phyloP scores from a whole-genome alignment of 768 basidiomycete genomes.

The Suillus fuscotomentosus region DNA sequence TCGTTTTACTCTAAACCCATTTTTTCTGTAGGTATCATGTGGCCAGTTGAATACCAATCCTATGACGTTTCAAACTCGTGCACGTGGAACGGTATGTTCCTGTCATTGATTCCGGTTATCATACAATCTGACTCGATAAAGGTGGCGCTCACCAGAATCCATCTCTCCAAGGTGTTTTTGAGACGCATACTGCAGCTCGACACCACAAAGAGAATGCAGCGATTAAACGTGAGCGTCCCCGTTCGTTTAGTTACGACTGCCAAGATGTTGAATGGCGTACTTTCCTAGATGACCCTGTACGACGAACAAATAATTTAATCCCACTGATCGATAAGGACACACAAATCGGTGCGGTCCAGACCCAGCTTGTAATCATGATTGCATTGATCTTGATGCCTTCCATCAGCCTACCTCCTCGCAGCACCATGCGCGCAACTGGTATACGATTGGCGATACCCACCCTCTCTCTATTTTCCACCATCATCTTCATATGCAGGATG shows the following conservation, averaged over 20 bases:
- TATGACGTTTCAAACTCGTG: not conserved
- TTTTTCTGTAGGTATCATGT: not conserved
- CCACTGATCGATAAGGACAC: not conserved
- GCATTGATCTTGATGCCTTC: not conserved
- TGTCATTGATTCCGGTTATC: not conserved
- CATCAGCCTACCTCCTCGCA: not conserved
- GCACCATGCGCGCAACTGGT: slow-evolving; percentile 1
- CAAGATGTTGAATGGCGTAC: not conserved
- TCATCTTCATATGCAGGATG: not conserved
- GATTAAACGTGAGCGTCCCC: not conserved
- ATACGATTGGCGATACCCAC: slow-evolving; percentile 8
- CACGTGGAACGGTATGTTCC: not conserved
- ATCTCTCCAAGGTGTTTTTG: not conserved
- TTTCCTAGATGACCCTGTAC: not conserved
- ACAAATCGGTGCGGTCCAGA: not conserved
- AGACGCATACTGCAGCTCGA: not conserved
- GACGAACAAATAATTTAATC: not conserved
- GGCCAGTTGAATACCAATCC: too few relatives aligned
- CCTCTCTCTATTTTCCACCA: not conserved
- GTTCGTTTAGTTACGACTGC: not conserved
- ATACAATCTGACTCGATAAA: not conserved
- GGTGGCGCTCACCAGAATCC: not conserved
- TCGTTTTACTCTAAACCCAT: not conserved
- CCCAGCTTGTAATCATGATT: not conserved
- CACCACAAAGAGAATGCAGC: slow-evolving; percentile 4